Conservation (phyloP, 345 rosid genomes). For the Eucalyptus sp. region DNA sequence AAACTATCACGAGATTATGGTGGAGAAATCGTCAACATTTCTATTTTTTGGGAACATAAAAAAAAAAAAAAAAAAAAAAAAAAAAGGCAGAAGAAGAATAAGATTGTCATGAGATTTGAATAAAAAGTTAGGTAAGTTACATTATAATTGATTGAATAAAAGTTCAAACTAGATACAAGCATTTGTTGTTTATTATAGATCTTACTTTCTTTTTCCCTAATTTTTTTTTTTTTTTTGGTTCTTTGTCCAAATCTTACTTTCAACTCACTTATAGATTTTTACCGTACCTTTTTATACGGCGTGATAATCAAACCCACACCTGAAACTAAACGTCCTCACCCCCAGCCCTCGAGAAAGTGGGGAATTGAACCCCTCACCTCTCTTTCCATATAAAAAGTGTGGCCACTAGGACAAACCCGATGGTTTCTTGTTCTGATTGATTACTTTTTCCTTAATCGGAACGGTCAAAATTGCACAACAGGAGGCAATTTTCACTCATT, state of each 20-base stretch:
- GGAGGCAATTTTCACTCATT: not conserved
- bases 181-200: not conserved
- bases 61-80: not conserved
- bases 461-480: not conserved
- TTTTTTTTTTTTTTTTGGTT: not conserved
- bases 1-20: not conserved
- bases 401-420: not conserved
- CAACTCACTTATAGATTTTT: not conserved
- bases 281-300: fast-evolving
- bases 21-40: not conserved
- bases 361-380: fast-evolving
- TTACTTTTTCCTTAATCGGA: not conserved
- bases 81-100: not conserved
- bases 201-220: not conserved
- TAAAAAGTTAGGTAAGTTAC: not conserved
- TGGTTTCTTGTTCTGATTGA: not conserved
- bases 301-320: fast-evolving
- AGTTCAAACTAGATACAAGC: not conserved
- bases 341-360: too few relatives aligned
- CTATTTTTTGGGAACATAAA: not conserved
- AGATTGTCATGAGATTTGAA: not conserved
- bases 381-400: not conserved
- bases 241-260: not conserved
- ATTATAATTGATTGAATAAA: not conserved
- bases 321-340: fast-evolving